Conservation (phyloP, 495 filamentous ascomycete genomes). For the Eremomyces bilateralis region DNA sequence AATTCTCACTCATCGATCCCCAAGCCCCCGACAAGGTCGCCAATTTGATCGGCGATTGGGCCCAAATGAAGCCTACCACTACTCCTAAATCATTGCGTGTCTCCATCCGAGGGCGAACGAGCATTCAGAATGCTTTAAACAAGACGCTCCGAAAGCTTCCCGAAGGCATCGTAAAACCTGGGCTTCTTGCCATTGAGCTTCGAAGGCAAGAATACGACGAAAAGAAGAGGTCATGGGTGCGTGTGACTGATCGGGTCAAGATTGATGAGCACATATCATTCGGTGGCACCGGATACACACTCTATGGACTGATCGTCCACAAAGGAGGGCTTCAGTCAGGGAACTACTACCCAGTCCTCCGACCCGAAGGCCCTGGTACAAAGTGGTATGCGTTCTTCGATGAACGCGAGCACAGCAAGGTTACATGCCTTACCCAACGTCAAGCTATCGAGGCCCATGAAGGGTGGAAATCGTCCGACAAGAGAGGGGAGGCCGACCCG, state of each 20-base stretch:
- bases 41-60: conserved; percentile 28
- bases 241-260: conserved; percentile 32
- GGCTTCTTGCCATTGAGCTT: conserved; percentile 36
- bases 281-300: conserved; percentile 25
- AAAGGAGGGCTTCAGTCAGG: conserved; percentile 36
- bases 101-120: conserved; percentile 10
- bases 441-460: conserved; percentile 33
- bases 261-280: conserved; percentile 32
- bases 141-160: too few relatives aligned
- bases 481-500: conserved; percentile 27
- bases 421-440: conserved; percentile 34
- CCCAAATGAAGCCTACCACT: conserved; percentile 13
- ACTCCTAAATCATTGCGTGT: too few relatives aligned
- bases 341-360: conserved; percentile 38
- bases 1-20: conserved; percentile 27
- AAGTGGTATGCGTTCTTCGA: conserved; percentile 40
- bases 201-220: conserved; percentile 33
- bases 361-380: conserved; percentile 32
- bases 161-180: conserved; percentile 12
- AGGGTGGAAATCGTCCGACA: conserved; percentile 18
- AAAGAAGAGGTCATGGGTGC: conserved; percentile 30
- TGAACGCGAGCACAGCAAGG: conserved; percentile 27
- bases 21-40: conserved; percentile 19
- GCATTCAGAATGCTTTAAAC: conserved; percentile 13
- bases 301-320: conserved; percentile 42